phyloP scores from a whole-genome alignment of 495 filamentous ascomycete genomes.

The Tuber melanosporum region DNA sequence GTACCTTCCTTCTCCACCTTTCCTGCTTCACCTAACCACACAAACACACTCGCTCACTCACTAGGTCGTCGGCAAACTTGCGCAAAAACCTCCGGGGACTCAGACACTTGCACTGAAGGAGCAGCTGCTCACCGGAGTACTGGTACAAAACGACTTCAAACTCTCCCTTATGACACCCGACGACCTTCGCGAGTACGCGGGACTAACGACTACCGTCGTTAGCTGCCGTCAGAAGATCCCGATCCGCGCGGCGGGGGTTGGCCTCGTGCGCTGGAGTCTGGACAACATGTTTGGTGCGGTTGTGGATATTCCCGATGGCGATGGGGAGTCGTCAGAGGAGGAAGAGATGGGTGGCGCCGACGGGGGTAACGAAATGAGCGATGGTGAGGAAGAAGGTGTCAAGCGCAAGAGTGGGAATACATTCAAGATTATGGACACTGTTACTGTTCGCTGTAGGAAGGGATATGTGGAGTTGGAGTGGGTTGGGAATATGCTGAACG shows the following conservation, averaged over 20 bases:
- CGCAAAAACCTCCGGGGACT: conserved; percentile 63
- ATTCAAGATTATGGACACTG: conserved; percentile 73
- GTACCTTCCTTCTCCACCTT: conserved; percentile 10
- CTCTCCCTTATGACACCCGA: conserved; percentile 93
- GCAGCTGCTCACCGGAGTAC: conserved; percentile 71
- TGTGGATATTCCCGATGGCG: conserved; percentile 56
- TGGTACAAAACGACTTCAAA: conserved; percentile 96
- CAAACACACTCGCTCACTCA: background rate
- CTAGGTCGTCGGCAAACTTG: conserved; percentile 81
- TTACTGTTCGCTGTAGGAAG: conserved; percentile 56
- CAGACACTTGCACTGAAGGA: conserved; percentile 29
- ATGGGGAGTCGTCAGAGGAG: conserved; percentile 42
- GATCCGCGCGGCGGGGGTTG: conserved; percentile 78
- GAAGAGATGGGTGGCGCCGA: conserved; percentile 45
- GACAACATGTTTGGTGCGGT: conserved; percentile 81
- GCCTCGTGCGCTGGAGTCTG: conserved; percentile 86
- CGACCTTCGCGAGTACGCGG: conserved; percentile 90
- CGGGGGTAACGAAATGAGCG: conserved; percentile 47
- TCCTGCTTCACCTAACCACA: background rate
- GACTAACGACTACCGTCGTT: conserved; percentile 86
- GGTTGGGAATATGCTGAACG: conserved; percentile 97
- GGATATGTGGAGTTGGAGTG: conserved; percentile 87
- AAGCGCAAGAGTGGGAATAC: conserved; percentile 52
- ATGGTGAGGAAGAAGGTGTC: conserved; percentile 48
- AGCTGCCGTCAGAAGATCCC: conserved; percentile 81